These are phyloP conservation scores for Cladophialophora yegresii DNA, from an alignment of 2,329 filamentous ascomycete genomes.

Conservation along the genomic window DNA sequence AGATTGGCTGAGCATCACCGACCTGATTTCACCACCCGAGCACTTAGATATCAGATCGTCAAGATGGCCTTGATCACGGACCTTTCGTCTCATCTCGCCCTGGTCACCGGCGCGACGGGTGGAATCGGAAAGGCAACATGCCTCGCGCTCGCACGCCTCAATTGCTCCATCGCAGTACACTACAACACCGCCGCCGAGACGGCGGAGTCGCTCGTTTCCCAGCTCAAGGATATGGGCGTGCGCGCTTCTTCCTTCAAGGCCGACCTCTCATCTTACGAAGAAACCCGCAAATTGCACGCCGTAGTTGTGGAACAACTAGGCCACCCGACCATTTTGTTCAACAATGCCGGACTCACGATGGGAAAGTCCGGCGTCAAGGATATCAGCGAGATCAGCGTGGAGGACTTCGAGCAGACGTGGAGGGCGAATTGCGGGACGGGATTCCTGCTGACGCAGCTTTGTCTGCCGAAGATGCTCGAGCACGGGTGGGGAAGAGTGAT, in stretches of 20 bases:
- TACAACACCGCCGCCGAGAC: slow-evolving; percentile 43
- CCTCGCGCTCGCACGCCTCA: slow-evolving; percentile 44
- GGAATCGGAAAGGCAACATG: slow-evolving; percentile 51
- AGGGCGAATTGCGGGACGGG: slow-evolving; percentile 64
- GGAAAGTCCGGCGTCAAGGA: slow-evolving; percentile 54
- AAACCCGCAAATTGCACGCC: slow-evolving; percentile 41
- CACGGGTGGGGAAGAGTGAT: slow-evolving; percentile 65
- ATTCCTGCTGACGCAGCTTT: slow-evolving; percentile 63
- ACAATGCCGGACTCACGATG: slow-evolving; percentile 59
- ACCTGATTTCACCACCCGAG: neutral
- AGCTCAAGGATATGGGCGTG: slow-evolving; percentile 39
- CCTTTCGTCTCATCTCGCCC: slow-evolving; percentile 34
- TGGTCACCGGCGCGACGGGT: slow-evolving; percentile 50
- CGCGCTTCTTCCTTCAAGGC: slow-evolving; percentile 42
- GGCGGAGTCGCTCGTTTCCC: slow-evolving; percentile 39
- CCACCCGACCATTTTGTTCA: slow-evolving; percentile 46
- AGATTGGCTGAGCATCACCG: neutral
- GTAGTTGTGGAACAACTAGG: slow-evolving; percentile 41
- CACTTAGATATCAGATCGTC: neutral
- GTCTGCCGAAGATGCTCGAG: slow-evolving; percentile 61
- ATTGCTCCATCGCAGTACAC: slow-evolving; percentile 50
- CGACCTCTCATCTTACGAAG: slow-evolving; percentile 43
- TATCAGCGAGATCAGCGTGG: slow-evolving; percentile 61
- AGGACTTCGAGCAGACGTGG: slow-evolving; percentile 66
- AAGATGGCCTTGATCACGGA: slow-evolving; percentile 27